Conservation (phyloP, 306 rosid species). For the Bauhinia variegata region DNA sequence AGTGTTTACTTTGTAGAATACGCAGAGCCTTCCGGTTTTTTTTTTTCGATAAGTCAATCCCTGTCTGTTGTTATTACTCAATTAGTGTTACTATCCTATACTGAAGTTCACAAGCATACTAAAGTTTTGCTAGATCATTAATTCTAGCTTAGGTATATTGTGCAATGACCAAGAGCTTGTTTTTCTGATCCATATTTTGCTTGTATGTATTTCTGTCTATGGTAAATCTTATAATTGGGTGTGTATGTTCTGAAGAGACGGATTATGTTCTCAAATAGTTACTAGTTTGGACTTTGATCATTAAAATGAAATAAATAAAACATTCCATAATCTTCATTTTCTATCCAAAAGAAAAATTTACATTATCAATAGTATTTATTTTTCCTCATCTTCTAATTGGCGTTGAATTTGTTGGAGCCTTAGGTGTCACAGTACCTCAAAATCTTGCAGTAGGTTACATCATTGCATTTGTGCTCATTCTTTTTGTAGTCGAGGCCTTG, state of each 20-base stretch:
- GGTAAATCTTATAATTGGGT: slow-evolving; percentile 1
- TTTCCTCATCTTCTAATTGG: slow-evolving; percentile 2
- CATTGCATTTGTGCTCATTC: slow-evolving; percentile 1
- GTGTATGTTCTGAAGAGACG: slow-evolving; percentile 7
- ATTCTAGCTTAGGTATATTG: not conserved
- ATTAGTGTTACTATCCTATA: not conserved
- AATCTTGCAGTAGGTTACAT: slow-evolving; percentile 14
- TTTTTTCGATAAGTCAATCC: too few species aligned
- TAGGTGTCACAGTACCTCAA: slow-evolving; percentile 3
- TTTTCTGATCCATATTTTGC: not conserved
- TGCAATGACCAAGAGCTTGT: not conserved
- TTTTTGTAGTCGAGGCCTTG: slow-evolving; percentile 17
- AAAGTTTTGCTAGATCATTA: slow-evolving; percentile 10
- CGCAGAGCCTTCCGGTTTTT: slow-evolving; percentile 24
- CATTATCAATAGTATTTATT: not conserved
- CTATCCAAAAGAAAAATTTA: not conserved
- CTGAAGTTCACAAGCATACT: not conserved
- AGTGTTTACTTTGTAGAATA: not conserved
- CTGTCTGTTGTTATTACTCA: too few species aligned
- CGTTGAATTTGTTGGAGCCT: slow-evolving; percentile 18
- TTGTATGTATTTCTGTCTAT: not conserved
- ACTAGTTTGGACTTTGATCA: not conserved
- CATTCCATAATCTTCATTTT: not conserved
- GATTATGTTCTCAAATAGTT: slow-evolving; percentile 16
- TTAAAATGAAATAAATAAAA: not conserved